phyloP scores from a whole-genome alignment of 129 eudicot species.

The Saposhnikovia divaricata region DNA sequence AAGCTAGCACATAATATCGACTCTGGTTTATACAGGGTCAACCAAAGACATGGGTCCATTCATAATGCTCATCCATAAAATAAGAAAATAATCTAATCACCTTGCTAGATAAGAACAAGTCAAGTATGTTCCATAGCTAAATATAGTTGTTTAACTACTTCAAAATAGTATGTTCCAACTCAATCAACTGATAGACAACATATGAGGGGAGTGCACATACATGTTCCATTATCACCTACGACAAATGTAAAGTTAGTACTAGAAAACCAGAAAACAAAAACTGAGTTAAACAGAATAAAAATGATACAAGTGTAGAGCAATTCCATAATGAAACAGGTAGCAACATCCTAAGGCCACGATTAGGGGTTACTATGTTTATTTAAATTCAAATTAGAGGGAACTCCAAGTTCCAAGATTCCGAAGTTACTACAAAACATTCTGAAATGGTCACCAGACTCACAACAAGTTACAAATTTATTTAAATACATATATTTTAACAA shows the following conservation, averaged over 20 bases:
- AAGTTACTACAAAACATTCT: background rate
- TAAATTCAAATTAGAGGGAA: background rate
- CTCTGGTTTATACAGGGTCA: no score
- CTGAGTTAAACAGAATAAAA: background rate
- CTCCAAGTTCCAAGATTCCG: background rate
- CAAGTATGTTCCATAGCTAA: no score
- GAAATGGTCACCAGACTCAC: background rate
- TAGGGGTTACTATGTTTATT: background rate
- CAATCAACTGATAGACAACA: slow-evolving; percentile 60
- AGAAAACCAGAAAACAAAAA: slow-evolving; percentile 9
- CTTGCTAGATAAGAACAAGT: no score
- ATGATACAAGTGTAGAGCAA: background rate
- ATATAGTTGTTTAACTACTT: no score
- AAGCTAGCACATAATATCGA: no score
- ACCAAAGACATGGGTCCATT: no score
- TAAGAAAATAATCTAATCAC: no score
- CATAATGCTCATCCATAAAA: no score
- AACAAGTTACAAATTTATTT: background rate
- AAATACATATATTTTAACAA: background rate
- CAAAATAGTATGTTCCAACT: no score
- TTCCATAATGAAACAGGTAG: background rate
- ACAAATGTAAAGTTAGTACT: slow-evolving; percentile 12
- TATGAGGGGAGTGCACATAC: slow-evolving; percentile 90
- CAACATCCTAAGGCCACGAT: background rate
- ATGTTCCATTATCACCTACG: slow-evolving; percentile 91